These are phyloP conservation scores for Tulasnella sp. DNA, from an alignment of 768 basidiomycete species.

Conservation along the genomic window DNA sequence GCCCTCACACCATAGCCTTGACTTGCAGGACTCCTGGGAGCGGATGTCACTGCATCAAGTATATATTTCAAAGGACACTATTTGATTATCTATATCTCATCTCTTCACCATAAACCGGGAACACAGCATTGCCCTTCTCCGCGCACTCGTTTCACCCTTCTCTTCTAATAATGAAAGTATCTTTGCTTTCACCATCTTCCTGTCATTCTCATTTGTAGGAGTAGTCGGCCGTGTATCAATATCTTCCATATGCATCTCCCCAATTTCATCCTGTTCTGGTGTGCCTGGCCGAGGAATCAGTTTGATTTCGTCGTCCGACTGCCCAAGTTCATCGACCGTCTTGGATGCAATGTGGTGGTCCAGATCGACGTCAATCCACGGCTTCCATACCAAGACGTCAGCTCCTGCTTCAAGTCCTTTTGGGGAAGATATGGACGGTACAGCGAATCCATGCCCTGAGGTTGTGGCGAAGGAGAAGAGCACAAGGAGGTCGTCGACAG, in stretches of 20 bases:
- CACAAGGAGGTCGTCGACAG: not conserved
- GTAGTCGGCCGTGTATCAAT: not conserved
- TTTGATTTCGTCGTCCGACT: not conserved
- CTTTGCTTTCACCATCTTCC: not conserved
- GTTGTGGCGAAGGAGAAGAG: constrained; percentile 10
- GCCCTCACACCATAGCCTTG: not conserved
- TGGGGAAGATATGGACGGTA: not conserved
- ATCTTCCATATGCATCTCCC: not conserved
- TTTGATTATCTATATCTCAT: not conserved
- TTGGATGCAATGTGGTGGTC: not conserved
- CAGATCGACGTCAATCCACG: constrained; percentile 18
- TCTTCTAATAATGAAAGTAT: not conserved
- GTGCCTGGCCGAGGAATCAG: not conserved
- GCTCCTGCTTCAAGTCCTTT: constrained; percentile 7
- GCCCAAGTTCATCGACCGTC: not conserved
- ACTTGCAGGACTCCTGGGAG: not conserved
- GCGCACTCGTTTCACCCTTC: not conserved
- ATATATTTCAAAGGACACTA: not conserved
- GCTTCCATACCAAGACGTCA: constrained; percentile 21
- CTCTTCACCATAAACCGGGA: constrained; percentile 3
- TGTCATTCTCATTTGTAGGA: not conserved
- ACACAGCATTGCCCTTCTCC: not conserved
- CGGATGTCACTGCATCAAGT: not conserved
- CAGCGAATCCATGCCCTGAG: not conserved
- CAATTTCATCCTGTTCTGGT: not conserved